These are phyloP conservation scores for Metschnikowia aberdeeniae DNA, from an alignment of 805 yeast genomes.

Conservation along the genomic window DNA sequence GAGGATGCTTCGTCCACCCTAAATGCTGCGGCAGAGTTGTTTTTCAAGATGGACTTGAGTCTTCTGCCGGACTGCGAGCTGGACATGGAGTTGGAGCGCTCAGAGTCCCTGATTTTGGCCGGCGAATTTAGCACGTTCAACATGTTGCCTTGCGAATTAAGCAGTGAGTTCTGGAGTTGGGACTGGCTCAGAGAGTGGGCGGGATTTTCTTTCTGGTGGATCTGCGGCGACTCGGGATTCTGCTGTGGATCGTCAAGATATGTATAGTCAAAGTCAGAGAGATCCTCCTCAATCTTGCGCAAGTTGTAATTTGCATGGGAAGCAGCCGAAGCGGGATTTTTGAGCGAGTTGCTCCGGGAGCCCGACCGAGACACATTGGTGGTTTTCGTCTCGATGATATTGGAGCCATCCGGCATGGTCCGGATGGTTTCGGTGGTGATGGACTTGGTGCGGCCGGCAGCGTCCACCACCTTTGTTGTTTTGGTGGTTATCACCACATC, in stretches of 20 bases:
- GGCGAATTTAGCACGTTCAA: neutral
- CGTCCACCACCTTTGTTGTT: slow-evolving; percentile 49
- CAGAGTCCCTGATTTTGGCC: neutral
- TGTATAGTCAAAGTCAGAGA: slow-evolving; percentile 40
- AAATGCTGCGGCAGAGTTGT: slow-evolving; percentile 10
- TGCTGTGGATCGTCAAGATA: slow-evolving; percentile 25
- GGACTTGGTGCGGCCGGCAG: slow-evolving; percentile 50
- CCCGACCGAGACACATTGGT: slow-evolving; percentile 34
- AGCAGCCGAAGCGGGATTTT: slow-evolving; percentile 20
- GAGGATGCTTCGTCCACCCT: slow-evolving; percentile 2
- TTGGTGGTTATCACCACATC: slow-evolving; percentile 36
- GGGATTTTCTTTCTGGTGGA: too few species aligned
- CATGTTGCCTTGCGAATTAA: neutral
- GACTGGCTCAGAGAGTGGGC: too few species aligned
- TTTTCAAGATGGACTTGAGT: slow-evolving; percentile 35
- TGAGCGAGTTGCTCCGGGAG: slow-evolving; percentile 27
- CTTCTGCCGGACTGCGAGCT: slow-evolving; percentile 21
- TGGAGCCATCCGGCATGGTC: slow-evolving; percentile 42
- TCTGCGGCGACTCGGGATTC: too few species aligned
- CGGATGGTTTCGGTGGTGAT: slow-evolving; percentile 52
- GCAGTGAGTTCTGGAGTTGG: neutral
- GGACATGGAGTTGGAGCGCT: slow-evolving; percentile 12
- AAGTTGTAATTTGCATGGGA: slow-evolving; percentile 22
- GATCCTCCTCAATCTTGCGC: slow-evolving; percentile 40
- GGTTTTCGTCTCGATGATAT: slow-evolving; percentile 40